Conservation (phyloP, 75 land plant species). For the Isoetes taiwanensis region DNA sequence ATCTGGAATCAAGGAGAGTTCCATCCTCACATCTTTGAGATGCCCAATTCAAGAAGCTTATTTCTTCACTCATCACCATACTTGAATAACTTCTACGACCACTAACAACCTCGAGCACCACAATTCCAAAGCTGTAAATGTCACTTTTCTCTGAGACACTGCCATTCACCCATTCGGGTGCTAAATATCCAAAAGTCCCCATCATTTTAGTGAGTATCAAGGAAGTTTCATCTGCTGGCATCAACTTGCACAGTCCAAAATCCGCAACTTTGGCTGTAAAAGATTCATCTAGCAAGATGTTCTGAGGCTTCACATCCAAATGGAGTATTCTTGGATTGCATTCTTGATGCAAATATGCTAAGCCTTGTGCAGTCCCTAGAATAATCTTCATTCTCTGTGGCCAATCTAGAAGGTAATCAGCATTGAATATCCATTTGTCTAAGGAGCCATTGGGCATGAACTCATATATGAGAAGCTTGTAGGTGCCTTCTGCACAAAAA, state of each 20-base stretch:
- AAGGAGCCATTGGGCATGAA: slow-evolving; percentile 2
- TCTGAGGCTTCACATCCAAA: slow-evolving; percentile 68
- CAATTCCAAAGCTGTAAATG: slow-evolving; percentile 86
- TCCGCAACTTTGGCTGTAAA: slow-evolving; percentile 76
- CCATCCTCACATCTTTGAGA: no score
- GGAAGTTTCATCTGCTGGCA: slow-evolving; percentile 80
- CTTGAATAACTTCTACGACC: no score
- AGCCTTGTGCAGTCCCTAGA: slow-evolving; percentile 68
- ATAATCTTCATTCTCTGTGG: slow-evolving; percentile 52
- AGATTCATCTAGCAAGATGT: slow-evolving; percentile 62
- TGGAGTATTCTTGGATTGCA: slow-evolving; percentile 93
- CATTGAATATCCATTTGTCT: no score
- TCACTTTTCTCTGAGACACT: slow-evolving; percentile 77
- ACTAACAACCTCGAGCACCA: slow-evolving; percentile 80
- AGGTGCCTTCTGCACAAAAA: not conserved
- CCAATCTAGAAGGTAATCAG: slow-evolving; percentile 66
- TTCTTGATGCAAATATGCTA: slow-evolving; percentile 89
- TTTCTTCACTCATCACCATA: no score
- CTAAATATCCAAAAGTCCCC: slow-evolving; percentile 91
- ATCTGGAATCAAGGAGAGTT: no score
- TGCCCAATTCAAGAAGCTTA: no score
- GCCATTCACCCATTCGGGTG: slow-evolving; percentile 79
- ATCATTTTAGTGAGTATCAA: slow-evolving; percentile 85
- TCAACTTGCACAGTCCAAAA: slow-evolving; percentile 87
- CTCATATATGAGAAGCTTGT: not conserved